A percentile compares a stretch with the other conserved stretches of the same genome.
Evolutionary conservation across 2,329 filamentous ascomycete genomes (phyloP).

Genomic region (Talaromyces sp.): DNA sequence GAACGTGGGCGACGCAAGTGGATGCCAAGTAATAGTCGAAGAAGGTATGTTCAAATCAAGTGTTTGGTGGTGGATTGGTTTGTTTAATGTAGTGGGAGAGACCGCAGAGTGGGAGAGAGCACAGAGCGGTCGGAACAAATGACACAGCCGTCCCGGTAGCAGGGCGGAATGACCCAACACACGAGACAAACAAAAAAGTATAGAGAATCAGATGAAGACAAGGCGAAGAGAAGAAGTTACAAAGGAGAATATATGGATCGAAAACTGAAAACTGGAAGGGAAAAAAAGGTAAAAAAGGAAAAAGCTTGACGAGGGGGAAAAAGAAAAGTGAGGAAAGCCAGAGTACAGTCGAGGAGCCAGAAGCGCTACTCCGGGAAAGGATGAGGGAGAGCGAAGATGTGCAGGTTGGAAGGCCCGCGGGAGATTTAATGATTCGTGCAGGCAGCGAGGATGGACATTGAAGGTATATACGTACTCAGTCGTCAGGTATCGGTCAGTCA

Average conservation of each 20-base stretch:
- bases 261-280: constrained; percentile 18
- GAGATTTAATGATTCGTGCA: not conserved
- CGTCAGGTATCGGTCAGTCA: not conserved
- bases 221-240: constrained; percentile 7
- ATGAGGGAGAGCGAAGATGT: constrained; percentile 10
- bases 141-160: constrained; percentile 2
- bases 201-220: constrained; percentile 9
- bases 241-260: not conserved
- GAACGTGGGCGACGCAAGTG: constrained; percentile 10
- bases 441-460: constrained; percentile 10
- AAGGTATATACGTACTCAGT: constrained; percentile 3
- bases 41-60: constrained; percentile 4
- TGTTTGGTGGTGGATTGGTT: constrained; percentile 14
- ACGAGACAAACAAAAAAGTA: not conserved
- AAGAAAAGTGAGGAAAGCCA: constrained; percentile 10
- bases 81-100: constrained; percentile 6
- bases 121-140: constrained; percentile 22
- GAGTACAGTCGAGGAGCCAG: constrained; percentile 1
- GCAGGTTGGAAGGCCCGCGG: not conserved
- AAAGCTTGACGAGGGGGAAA: constrained; percentile 20
- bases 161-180: constrained; percentile 16
- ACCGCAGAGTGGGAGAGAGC: constrained; percentile 20
- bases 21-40: constrained; percentile 15
- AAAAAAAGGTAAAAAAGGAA: constrained; percentile 28
- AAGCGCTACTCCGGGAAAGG: constrained; percentile 7